Conservation (phyloP, 768 basidiomycete genomes). For the Lentinula sp. region DNA sequence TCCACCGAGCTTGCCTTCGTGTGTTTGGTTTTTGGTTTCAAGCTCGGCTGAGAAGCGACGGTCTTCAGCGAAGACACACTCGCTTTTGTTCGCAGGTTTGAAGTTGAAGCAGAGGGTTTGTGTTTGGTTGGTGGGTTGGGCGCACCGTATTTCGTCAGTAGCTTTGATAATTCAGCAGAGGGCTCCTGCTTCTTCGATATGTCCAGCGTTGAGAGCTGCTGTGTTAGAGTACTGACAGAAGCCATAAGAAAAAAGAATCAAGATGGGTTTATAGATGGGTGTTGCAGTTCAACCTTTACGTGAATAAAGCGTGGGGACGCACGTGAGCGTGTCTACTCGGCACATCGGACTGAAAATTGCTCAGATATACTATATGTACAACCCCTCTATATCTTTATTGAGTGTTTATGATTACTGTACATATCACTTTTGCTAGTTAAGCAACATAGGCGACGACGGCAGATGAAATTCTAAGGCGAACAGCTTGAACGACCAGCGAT, state of each 20-base stretch:
- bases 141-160: constrained; percentile 2
- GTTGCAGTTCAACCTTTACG: not conserved
- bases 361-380: not conserved
- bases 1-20: not conserved
- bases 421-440: not conserved
- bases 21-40: not conserved
- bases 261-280: not conserved
- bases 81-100: not conserved
- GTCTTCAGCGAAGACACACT: not conserved
- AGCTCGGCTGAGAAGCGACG: not conserved
- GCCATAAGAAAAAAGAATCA: not conserved
- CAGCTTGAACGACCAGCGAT: not conserved
- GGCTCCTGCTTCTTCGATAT: not conserved
- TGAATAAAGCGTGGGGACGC: not conserved
- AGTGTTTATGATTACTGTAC: constrained; percentile 2
- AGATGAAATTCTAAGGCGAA: not conserved
- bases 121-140: not conserved
- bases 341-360: no score
- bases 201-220: constrained; percentile 1
- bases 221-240: not conserved
- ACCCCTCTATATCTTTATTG: not conserved
- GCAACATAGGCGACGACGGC: not conserved
- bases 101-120: not conserved
- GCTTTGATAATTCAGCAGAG: not conserved
- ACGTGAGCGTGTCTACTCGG: not conserved